Evolutionary conservation across 768 basidiomycete species (phyloP).

Genomic region (Lactarius vividus): DNA sequence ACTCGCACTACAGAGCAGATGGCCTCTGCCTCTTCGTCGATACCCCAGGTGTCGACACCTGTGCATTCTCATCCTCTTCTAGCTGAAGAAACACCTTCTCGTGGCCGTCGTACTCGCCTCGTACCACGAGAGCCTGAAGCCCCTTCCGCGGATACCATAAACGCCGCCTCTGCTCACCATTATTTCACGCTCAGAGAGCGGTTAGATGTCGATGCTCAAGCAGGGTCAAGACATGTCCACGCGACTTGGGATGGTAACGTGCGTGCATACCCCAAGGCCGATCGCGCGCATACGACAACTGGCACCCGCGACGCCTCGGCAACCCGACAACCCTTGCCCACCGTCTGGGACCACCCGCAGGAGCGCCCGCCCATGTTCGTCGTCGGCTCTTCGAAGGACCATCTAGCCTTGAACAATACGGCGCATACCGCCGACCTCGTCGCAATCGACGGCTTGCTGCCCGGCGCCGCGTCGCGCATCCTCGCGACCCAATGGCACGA

Average conservation of each 20-base stretch:
- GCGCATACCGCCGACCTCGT: conserved; percentile 12
- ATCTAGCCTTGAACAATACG: conserved; percentile 1
- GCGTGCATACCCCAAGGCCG: conserved; percentile 50
- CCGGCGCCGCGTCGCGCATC: conserved; percentile 43
- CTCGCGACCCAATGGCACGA: conserved; percentile 74
- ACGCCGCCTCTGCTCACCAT: conserved; percentile 41
- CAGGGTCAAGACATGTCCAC: conserved; percentile 31
- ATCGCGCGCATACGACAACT: conserved; percentile 29
- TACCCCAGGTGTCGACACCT: conserved; percentile 41
- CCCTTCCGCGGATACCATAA: conserved; percentile 19
- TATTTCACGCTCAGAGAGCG: conserved; percentile 66
- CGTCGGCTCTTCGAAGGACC: conserved; percentile 27
- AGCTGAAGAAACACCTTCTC: conserved; percentile 46
- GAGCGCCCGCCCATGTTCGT: conserved; percentile 20
- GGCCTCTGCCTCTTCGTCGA: conserved; percentile 31
- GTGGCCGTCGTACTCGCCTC: conserved; percentile 48
- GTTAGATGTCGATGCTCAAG: conserved; percentile 45
- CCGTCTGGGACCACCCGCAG: conserved; percentile 40
- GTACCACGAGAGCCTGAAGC: conserved; percentile 35
- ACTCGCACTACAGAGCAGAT: not conserved
- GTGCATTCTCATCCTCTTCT: conserved; percentile 74
- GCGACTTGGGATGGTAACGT: conserved; percentile 54
- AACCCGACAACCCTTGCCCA: conserved; percentile 37
- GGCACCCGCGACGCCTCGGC: conserved; percentile 36
- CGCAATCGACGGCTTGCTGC: conserved; percentile 12